phyloP scores from a whole-genome alignment of 371 early-diverging fungal genomes.

The Globomyces sp. region DNA sequence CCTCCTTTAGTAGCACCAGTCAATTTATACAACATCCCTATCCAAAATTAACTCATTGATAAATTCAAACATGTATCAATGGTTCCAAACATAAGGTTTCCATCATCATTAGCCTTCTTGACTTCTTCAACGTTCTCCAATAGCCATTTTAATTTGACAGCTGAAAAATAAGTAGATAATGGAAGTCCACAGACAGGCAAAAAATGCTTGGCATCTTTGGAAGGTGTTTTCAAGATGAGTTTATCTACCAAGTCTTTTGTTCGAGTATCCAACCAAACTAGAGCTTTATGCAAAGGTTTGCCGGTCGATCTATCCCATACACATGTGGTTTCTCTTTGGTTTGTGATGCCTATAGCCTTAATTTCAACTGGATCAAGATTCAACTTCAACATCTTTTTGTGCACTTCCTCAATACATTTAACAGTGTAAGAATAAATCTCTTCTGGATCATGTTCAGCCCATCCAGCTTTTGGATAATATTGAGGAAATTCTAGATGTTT shows the following conservation, averaged over 20 bases:
- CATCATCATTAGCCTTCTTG: conserved; percentile 61
- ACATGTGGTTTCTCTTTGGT: conserved; percentile 92
- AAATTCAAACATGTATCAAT: conserved; percentile 93
- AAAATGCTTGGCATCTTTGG: conserved; percentile 51
- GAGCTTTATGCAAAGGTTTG: conserved; percentile 79
- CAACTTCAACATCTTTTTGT: conserved; percentile 62
- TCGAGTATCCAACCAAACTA: conserved; percentile 93
- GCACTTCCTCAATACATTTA: conserved; percentile 67
- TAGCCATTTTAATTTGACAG: conserved; percentile 90
- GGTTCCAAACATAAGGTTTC: conserved; percentile 79
- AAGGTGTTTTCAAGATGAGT: conserved; percentile 55
- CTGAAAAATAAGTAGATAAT: conserved; percentile 92
- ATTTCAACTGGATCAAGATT: conserved; percentile 63
- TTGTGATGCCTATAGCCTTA: conserved; percentile 88
- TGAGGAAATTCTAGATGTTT: conserved; percentile 65
- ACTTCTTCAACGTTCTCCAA: conserved; percentile 76
- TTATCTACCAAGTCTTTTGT: conserved; percentile 71
- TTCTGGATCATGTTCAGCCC: conserved; percentile 89
- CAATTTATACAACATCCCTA: conserved; percentile 59
- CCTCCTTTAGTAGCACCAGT: conserved; percentile 69
- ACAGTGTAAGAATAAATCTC: conserved; percentile 72
- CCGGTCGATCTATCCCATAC: conserved; percentile 89
- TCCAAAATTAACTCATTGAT: conserved; percentile 41
- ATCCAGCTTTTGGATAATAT: conserved; percentile 67
- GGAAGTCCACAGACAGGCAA: conserved; percentile 79